phyloP scores from a whole-genome alignment of 2,329 filamentous ascomycete species.

The Cadophora luteo-olivacea region DNA sequence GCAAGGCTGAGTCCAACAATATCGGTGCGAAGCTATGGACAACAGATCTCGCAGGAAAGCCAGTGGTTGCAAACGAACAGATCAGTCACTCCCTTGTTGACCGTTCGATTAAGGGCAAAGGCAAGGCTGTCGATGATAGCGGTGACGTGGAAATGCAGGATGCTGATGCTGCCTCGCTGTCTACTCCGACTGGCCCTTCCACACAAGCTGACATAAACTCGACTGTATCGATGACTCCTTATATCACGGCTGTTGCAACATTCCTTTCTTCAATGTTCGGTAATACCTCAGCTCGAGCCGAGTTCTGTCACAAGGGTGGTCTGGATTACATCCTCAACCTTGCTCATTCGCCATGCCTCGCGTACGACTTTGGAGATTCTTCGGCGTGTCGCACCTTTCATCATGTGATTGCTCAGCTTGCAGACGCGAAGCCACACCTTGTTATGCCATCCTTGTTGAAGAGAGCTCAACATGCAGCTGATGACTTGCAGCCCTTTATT shows the following conservation, averaged over 20 bases:
- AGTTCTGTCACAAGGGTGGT: conserved; percentile 80
- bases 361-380: conserved; percentile 73
- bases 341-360: conserved; percentile 80
- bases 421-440: conserved; percentile 81
- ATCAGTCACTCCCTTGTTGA: conserved; percentile 39
- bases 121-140: conserved; percentile 51
- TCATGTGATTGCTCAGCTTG: conserved; percentile 76
- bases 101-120: conserved; percentile 49
- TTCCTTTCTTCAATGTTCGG: conserved; percentile 64
- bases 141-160: conserved; percentile 73
- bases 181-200: conserved; percentile 5
- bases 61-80: conserved; percentile 60
- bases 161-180: conserved; percentile 42
- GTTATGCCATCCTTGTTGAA: conserved; percentile 82
- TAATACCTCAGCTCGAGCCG: conserved; percentile 45
- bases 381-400: conserved; percentile 73
- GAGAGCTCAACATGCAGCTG: conserved; percentile 73
- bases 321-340: conserved; percentile 86
- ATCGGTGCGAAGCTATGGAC: conserved; percentile 83
- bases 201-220: conserved; percentile 37
- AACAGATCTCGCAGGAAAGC: conserved; percentile 61
- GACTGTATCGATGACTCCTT: conserved; percentile 50
- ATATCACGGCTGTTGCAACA: conserved; percentile 75
- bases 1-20: conserved; percentile 70
- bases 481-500: conserved; percentile 71